Base-by-base conservation (phyloP, 306 rosid genomes). In the Quercus aquifolioides region DNA sequence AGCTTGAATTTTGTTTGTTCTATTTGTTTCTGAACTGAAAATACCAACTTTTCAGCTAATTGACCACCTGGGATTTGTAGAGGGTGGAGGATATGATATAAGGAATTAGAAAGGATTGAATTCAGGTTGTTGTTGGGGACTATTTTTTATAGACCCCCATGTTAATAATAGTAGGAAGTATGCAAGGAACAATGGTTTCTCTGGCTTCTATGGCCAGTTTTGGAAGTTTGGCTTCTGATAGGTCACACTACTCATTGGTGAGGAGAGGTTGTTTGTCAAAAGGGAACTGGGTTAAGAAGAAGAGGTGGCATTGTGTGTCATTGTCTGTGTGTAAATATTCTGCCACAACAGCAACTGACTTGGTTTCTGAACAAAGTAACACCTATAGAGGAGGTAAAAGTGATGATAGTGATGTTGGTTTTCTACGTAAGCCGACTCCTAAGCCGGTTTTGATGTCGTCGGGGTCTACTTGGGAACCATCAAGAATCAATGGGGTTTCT, bases 251-350 rank as follows among this genome's bases (percentile, higher is more conserved):
- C 69, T 84, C 91, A 35, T 55, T 79, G 65, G 84, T 88, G 76
- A 86, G 89, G 85, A 91, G 93, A 69, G 95, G 91, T 78, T 88
- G 92, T 71, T 79, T 92, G 79, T 88, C 94, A 26, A 87, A 83
- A 80, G 88, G 90, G 79, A 89, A 83, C 18, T 84, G 75, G 62
- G 86, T 85, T 73, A 81, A 60, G 58, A 91, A 83, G 84, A 85
- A 84, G 83, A 85, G 86, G 77, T 93, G 96, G 96, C 95, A 86
- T 82, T 93, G 87, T 78, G 85, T 93, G 35, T 90, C 96, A 20
- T 79, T 91, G 82, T 87, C 99, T 56, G 88, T 93, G 30, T 28
- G 99, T 89, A 95, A 91, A 91, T 95, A 84, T 83, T 95, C 99
- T 28, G 90, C 85, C 69, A 86, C 90, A 18, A 84, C 97, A 3